A percentile compares a stretch with the other conserved stretches of the same genome.
These are phyloP conservation scores for Fusarium sambucinum DNA, from an alignment of 2,329 filamentous ascomycete genomes.

Conservation along the genomic window DNA sequence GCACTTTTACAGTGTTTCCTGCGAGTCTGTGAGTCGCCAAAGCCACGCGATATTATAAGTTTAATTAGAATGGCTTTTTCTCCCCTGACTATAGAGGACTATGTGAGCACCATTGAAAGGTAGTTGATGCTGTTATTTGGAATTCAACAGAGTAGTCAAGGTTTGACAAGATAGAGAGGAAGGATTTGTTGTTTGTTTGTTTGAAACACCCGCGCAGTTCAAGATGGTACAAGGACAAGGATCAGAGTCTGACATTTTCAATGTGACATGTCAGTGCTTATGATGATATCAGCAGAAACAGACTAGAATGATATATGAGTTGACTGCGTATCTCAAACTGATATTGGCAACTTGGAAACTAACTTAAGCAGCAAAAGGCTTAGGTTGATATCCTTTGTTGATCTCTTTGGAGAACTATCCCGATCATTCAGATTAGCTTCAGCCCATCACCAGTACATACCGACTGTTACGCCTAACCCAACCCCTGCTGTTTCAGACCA, in stretches of 20 bases:
- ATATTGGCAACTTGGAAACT: background rate
- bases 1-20: background rate
- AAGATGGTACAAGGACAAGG: slow-evolving; percentile 18
- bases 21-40: slow-evolving; percentile 11
- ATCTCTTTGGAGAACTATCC: slow-evolving; percentile 2
- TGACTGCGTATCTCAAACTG: background rate
- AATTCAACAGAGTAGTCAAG: background rate
- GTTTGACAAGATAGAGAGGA: background rate
- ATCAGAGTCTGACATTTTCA: slow-evolving; percentile 17
- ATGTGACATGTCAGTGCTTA: background rate
- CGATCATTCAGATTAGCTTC: slow-evolving; percentile 17
- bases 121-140: background rate
- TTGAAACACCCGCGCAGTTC: slow-evolving; percentile 42
- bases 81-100: slow-evolving; percentile 6
- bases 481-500: slow-evolving; percentile 31
- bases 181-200: slow-evolving; percentile 28
- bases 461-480: background rate
- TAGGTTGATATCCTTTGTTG: slow-evolving; percentile 1
- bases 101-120: background rate
- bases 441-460: slow-evolving; percentile 14
- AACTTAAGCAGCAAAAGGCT: slow-evolving; percentile 3
- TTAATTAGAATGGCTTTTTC: background rate
- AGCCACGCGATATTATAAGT: slow-evolving; percentile 17
- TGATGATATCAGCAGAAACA: background rate
- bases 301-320: background rate